Evolutionary conservation across 192 early-diverging fungal species (phyloP).

Genomic region (Paraglomus occultum): DNA sequence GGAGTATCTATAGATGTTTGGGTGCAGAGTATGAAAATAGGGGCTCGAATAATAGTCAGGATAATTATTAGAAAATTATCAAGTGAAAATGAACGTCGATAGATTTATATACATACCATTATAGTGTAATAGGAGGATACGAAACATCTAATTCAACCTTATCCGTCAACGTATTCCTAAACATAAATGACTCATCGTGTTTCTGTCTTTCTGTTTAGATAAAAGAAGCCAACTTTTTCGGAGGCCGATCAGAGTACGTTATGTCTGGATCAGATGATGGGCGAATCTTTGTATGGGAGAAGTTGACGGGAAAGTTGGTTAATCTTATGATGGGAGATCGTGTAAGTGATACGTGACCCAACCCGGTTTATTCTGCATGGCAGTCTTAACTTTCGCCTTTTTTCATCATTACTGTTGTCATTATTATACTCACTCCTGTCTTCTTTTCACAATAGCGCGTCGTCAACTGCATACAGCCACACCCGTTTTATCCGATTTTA

Average conservation of each 20-base stretch:
- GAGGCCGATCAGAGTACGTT: constrained; percentile 62
- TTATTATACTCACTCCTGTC: background rate
- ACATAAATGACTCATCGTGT: background rate
- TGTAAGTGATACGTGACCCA: constrained; percentile 18
- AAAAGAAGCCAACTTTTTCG: constrained; percentile 76
- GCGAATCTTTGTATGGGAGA: constrained; percentile 65
- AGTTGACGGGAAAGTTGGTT: constrained; percentile 51
- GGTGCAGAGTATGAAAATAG: too few relatives aligned
- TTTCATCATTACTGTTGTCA: background rate
- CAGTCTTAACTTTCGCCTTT: background rate
- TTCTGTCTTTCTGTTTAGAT: constrained; percentile 39
- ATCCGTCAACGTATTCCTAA: background rate
- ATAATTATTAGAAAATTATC: background rate
- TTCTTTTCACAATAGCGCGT: constrained; percentile 29
- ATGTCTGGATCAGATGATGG: constrained; percentile 82
- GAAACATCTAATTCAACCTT: background rate
- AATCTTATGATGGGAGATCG: constrained; percentile 67
- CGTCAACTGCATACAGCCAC: constrained; percentile 50
- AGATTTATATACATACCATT: background rate
- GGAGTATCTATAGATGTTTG: background rate
- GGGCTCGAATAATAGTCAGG: background rate
- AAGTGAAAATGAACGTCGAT: background rate
- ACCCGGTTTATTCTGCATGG: background rate
- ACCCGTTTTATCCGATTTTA: constrained; percentile 52
- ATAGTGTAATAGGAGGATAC: too few relatives aligned